Evolutionary conservation across 371 early-diverging fungal genomes (phyloP).

Genomic region (Syncephalastrum contaminatum): DNA sequence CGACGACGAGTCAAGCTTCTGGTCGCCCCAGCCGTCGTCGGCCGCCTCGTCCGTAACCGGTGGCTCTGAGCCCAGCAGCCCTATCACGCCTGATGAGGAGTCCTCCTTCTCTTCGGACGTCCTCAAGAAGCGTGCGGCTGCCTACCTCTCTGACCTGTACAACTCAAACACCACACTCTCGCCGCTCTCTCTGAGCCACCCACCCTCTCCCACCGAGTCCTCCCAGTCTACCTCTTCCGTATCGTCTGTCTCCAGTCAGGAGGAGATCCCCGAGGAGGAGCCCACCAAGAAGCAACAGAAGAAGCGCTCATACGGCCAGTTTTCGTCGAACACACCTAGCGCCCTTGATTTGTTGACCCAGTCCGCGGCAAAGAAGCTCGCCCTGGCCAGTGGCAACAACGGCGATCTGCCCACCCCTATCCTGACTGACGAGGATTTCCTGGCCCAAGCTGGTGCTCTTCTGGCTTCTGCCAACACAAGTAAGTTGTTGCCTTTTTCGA

Average conservation of each 20-base stretch:
- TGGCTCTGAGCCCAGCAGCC: conserved; percentile 28
- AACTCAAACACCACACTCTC: conserved; percentile 20
- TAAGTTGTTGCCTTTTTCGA: conserved; percentile 11
- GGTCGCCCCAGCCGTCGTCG: conserved; percentile 25
- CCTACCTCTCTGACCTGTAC: conserved; percentile 47
- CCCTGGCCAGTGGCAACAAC: conserved; percentile 22
- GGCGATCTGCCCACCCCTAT: conserved; percentile 28
- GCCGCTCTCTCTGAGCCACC: conserved; percentile 6
- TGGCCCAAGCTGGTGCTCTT: conserved; percentile 50
- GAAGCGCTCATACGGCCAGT: conserved; percentile 38
- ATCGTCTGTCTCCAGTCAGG: conserved; percentile 1
- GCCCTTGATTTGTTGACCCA: conserved; percentile 46
- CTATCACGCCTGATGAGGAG: conserved; percentile 26
- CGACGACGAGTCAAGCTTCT: conserved; percentile 30
- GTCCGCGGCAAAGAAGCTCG: conserved; percentile 46
- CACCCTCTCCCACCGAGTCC: conserved; percentile 6
- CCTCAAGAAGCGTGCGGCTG: conserved; percentile 42
- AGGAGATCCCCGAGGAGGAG: conserved; percentile 18
- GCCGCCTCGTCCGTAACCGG: conserved; percentile 22
- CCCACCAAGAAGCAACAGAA: conserved; percentile 22
- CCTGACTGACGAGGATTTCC: conserved; percentile 46
- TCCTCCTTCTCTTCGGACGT: conserved; percentile 16
- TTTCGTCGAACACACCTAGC: conserved; percentile 15
- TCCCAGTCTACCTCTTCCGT: conserved; percentile 11
- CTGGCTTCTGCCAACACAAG: conserved; percentile 40